Percentiles rank a stretch among this genome's conserved stretches.
phyloP scores from a whole-genome alignment of 768 basidiomycete genomes.

The Psilocybe sp. region DNA sequence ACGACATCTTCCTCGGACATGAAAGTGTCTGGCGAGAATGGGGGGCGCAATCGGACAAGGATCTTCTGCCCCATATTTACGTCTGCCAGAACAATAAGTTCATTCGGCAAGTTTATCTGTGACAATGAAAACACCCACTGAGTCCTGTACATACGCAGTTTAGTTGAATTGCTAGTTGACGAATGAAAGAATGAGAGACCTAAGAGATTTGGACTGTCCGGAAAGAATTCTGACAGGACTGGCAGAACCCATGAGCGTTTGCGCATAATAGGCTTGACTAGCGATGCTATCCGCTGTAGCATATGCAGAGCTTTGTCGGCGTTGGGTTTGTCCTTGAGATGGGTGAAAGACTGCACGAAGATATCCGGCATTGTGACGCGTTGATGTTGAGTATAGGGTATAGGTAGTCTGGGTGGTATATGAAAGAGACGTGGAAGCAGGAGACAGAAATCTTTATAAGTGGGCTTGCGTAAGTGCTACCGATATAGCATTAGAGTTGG shows the following conservation, averaged over 20 bases:
- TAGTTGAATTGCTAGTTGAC: background rate
- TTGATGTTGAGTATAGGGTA: background rate
- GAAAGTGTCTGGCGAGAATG: slow-evolving; percentile 66
- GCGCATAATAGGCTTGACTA: slow-evolving; percentile 94
- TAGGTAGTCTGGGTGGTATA: background rate
- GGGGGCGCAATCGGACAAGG: slow-evolving; percentile 74
- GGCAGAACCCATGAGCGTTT: slow-evolving; percentile 80
- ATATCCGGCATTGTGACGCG: slow-evolving; percentile 45
- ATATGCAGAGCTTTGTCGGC: slow-evolving; percentile 65
- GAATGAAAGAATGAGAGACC: slow-evolving; percentile 45
- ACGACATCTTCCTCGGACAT: slow-evolving; percentile 74
- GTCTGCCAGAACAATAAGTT: slow-evolving; percentile 38
- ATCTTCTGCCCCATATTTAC: slow-evolving; percentile 82
- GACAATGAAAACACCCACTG: slow-evolving; percentile 23
- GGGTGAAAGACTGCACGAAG: slow-evolving; percentile 66
- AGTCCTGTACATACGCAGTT: slow-evolving; percentile 23
- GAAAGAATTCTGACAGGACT: slow-evolving; percentile 85
- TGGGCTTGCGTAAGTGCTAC: slow-evolving; percentile 19
- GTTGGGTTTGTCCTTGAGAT: slow-evolving; percentile 66
- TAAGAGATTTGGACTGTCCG: slow-evolving; percentile 65
- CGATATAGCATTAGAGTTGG: no score
- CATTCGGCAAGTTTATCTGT: slow-evolving; percentile 4
- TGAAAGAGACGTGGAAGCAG: background rate
- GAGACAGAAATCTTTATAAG: slow-evolving; percentile 4
- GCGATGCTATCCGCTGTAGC: slow-evolving; percentile 66